Evolutionary conservation across 306 rosid genomes (phyloP), one percentile per base, ranked within the genome.

Genomic region (Vicia villosa): DNA sequence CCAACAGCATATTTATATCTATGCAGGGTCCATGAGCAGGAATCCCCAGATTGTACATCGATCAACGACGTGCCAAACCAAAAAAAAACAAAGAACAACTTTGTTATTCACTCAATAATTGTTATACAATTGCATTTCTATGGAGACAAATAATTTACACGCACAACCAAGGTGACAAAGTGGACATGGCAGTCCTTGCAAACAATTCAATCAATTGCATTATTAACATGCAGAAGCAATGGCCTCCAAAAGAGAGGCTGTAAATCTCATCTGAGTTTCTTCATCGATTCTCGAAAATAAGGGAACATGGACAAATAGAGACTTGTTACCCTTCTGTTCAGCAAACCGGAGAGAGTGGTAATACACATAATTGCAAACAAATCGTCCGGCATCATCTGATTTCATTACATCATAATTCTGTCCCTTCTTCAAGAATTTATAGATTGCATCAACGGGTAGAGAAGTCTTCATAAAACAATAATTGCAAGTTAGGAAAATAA

Each of bases 341-440:
- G 93, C 96, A 19, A 81, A 88, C 15, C 87, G 84, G 59, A 90
- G 98, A 56, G 98, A 92, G 22, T 88, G 86, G 55, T 92, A 88
- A 66, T 89, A 92, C 32, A 89, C 89, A 61, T 92, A 92, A 59
- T 89, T 92, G 88, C 98, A 92, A 66, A 92, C 96, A 34, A 86
- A 92, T 5, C 96, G 86, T 11, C 98, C 98, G 0, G 96, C 96
- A 19, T 92, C 96, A 17, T 85, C 78, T 47, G 96, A 92, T 69
- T 81, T 24, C n/a, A 37, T 73, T 77, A 67, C 93, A 28, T 84
- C 85, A 58, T 72, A 85, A 74, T 60, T 88, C 59, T 21, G 14
- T 56, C 72, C 82, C 66, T 83, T n/a, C n/a, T n/a, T 86, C 85
- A 88, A 73, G 52, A 41, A 65, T 79, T 86, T 83, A 40, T 58